A percentile compares a stretch with the other conserved stretches of the same genome.
Evolutionary conservation across 352 stramenopile species (phyloP).

Genomic region (Plasmopara muralis): DNA sequence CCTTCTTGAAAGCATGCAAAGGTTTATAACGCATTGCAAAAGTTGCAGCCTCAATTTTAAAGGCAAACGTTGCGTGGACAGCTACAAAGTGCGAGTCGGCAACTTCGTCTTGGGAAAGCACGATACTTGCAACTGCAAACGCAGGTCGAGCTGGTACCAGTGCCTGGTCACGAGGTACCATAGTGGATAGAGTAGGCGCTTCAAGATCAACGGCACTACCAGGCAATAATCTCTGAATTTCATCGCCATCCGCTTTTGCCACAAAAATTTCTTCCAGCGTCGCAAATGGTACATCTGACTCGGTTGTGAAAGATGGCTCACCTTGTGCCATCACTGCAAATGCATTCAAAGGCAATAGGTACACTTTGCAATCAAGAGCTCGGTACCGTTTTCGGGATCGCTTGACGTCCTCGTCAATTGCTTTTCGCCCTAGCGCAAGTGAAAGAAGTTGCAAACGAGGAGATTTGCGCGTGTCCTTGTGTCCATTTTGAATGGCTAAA

Average conservation of each 20-base stretch:
- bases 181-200: slow-evolving; percentile 1
- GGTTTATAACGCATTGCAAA: slow-evolving; percentile 31
- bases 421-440: slow-evolving; percentile 1
- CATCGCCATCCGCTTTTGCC: not conserved
- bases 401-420: slow-evolving; percentile 16
- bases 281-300: slow-evolving; percentile 13
- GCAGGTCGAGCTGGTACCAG: slow-evolving; percentile 2
- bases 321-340: slow-evolving; percentile 35
- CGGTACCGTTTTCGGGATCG: slow-evolving; percentile 2
- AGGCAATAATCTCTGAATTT: slow-evolving; percentile 1
- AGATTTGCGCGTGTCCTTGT: slow-evolving; percentile 9
- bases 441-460: slow-evolving; percentile 28
- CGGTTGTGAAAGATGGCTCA: not conserved
- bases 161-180: slow-evolving; percentile 5
- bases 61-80: slow-evolving; percentile 39
- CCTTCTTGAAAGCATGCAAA: slow-evolving; percentile 30
- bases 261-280: slow-evolving; percentile 29
- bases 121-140: slow-evolving; percentile 50
- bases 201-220: slow-evolving; percentile 1
- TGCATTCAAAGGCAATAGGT: slow-evolving; percentile 27
- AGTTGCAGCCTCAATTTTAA: slow-evolving; percentile 43
- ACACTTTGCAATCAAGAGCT: slow-evolving; percentile 14
- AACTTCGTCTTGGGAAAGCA: slow-evolving; percentile 45
- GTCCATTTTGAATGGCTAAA: slow-evolving; percentile 16
- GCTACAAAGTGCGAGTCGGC: slow-evolving; percentile 34